Percentiles rank a stretch among this genome's conserved stretches.
phyloP scores from a whole-genome alignment of 2,329 filamentous ascomycete genomes.

The Byssothecium circinans region DNA sequence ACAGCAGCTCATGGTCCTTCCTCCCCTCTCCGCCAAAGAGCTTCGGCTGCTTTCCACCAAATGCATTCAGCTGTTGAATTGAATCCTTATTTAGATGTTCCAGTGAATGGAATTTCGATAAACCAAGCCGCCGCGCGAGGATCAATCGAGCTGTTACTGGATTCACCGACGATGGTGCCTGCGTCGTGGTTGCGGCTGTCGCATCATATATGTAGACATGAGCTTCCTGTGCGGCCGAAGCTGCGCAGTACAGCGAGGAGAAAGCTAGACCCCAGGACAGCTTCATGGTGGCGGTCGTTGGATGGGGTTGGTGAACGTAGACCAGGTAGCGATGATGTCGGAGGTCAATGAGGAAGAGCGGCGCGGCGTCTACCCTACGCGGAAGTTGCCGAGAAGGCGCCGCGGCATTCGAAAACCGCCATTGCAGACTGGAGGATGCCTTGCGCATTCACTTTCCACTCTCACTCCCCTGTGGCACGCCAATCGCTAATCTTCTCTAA shows the following conservation, averaged over 20 bases:
- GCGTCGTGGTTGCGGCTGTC: slow-evolving; percentile 8
- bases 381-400: slow-evolving; percentile 12
- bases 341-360: slow-evolving; percentile 20
- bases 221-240: slow-evolving; percentile 33
- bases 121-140: slow-evolving; percentile 53
- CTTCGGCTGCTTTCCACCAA: slow-evolving; percentile 44
- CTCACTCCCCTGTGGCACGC: neutral
- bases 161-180: slow-evolving; percentile 28
- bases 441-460: too few species aligned
- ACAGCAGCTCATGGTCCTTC: slow-evolving; percentile 39
- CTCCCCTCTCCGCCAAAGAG: slow-evolving; percentile 43
- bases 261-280: slow-evolving; percentile 44
- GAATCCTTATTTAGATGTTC: slow-evolving; percentile 44
- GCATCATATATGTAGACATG: slow-evolving; percentile 44
- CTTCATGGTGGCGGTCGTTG: slow-evolving; percentile 47
- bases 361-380: slow-evolving; percentile 16
- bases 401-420: neutral
- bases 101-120: slow-evolving; percentile 53
- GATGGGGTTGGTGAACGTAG: slow-evolving; percentile 18
- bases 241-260: slow-evolving; percentile 45
- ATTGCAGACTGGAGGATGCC: too few species aligned
- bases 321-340: slow-evolving; percentile 25
- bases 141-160: slow-evolving; percentile 53
- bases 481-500: neutral
- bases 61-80: slow-evolving; percentile 52